Conservation (phyloP, 805 yeast genomes). For the Debaryomyces prosopidis region DNA sequence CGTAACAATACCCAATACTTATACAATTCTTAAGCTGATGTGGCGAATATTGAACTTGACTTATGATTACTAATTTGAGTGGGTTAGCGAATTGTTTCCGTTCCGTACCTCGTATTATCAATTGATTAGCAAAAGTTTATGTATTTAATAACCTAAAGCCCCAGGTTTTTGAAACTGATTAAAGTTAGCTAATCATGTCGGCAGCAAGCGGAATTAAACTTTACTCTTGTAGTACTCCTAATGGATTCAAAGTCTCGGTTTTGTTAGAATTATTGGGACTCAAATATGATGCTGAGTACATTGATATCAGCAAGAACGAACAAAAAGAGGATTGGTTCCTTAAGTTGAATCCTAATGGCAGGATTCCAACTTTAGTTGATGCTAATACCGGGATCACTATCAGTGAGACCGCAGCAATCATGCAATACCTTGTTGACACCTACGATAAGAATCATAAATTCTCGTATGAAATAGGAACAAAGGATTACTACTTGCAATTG, state of each 20-base stretch:
- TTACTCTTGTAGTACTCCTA: constrained; percentile 40
- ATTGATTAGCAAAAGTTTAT: too few relatives aligned
- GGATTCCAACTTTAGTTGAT: constrained; percentile 56
- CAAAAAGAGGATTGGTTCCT: constrained; percentile 61
- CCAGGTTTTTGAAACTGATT: not conserved
- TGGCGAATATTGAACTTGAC: too few relatives aligned
- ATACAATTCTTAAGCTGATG: too few relatives aligned
- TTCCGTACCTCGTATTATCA: too few relatives aligned
- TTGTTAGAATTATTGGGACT: constrained; percentile 43
- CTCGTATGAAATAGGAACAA: constrained; percentile 37
- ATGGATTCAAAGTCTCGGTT: constrained; percentile 44
- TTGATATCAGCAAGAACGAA: constrained; percentile 43
- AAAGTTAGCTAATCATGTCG: not conserved
- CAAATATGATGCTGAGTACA: constrained; percentile 38
- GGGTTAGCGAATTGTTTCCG: too few relatives aligned
- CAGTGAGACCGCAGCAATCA: constrained; percentile 63
- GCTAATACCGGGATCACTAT: constrained; percentile 45
- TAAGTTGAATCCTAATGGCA: constrained; percentile 60
- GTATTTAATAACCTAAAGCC: too few relatives aligned
- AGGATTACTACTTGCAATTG: constrained; percentile 50
- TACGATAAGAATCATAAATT: constrained; percentile 56
- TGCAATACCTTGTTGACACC: constrained; percentile 58
- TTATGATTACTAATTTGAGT: too few relatives aligned
- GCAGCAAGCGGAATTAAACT: constrained; percentile 8
- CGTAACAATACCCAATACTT: too few relatives aligned